These are phyloP conservation scores for Suillus paluster DNA, from an alignment of 768 basidiomycete genomes.

Conservation along the genomic window DNA sequence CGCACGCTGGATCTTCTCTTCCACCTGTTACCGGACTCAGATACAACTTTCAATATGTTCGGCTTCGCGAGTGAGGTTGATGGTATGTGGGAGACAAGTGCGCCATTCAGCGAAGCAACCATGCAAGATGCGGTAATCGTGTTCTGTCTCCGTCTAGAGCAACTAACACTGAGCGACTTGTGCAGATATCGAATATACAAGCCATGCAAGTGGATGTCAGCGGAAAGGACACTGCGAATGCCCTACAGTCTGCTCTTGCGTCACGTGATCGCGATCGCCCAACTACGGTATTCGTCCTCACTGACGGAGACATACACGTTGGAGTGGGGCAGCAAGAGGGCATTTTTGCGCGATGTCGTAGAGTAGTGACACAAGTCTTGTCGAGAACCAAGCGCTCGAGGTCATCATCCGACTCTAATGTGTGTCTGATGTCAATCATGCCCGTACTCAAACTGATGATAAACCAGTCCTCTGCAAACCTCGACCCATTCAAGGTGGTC, in stretches of 20 bases:
- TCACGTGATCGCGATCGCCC: constrained; percentile 42
- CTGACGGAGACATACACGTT: constrained; percentile 56
- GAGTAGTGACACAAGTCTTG: no score
- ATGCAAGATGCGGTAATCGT: constrained; percentile 42
- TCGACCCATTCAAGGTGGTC: constrained; percentile 23
- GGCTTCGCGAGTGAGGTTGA: constrained; percentile 24
- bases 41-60: constrained; percentile 59
- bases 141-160: background rate
- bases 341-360: no score
- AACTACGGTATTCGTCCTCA: constrained; percentile 58
- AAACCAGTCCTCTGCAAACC: constrained; percentile 17
- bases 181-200: constrained; percentile 45
- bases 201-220: constrained; percentile 47
- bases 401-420: no score
- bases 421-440: constrained; percentile 10
- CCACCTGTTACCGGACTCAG: constrained; percentile 47
- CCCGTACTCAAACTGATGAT: background rate
- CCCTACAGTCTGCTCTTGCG: constrained; percentile 44
- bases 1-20: constrained; percentile 50
- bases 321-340: no score
- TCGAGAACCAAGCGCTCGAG: no score
- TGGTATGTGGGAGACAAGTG: constrained; percentile 42
- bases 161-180: constrained; percentile 15
- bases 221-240: constrained; percentile 53
- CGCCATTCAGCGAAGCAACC: constrained; percentile 32